Base-by-base conservation (phyloP, 2,329 filamentous ascomycete species). In the Massarina eburnea region DNA sequence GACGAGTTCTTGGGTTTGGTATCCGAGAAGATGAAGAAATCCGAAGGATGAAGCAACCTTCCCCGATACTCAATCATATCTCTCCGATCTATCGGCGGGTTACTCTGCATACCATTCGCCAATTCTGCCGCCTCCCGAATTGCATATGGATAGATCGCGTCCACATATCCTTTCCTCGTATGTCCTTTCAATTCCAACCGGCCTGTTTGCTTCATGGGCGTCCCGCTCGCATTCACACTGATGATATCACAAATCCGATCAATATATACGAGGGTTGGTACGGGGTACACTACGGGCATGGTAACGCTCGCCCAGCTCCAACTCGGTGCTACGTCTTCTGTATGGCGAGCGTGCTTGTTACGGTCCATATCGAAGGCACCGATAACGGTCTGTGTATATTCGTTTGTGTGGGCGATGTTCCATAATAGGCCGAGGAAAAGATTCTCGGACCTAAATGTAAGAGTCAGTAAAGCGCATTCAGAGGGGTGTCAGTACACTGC, bases 291-390 rank as follows among this genome's bases (percentile, higher is more conserved):
- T 7, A 62, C 39, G 3, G 57, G 57, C n/a, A 48, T 45, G 2
- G 52, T 57, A 6, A 60, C 57, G n/a, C 49, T 52, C 17, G 41
- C 55, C 55, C 57, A 60, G 1, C 51, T 54, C 57, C 57, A 60
- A 40, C 45, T 52, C 1, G 57, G 57, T 7, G 52, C 52, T 8
- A 55, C 39, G 2, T 29, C 19, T 32, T 52, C 36, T 19, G 48
- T 40, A 26, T 57, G 56, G 15, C 56, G 46, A n/a, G 52, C 48
- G 32, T 37, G 39, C 14, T 26, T 15, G 33, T 57, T 55, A 2
- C 34, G 41, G 8, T 54, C 49, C 12, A 57, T 17, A 15, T 50
- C 43, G 45, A 52, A 55, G 18, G 46, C 47, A 21, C 34, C 43
- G 2, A 20, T 29, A 4, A 46, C 47, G 3, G 46, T 51, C 26